Evolutionary conservation across 2,329 filamentous ascomycete species (phyloP).

Genomic region (Aspergillus novofumigatus): DNA sequence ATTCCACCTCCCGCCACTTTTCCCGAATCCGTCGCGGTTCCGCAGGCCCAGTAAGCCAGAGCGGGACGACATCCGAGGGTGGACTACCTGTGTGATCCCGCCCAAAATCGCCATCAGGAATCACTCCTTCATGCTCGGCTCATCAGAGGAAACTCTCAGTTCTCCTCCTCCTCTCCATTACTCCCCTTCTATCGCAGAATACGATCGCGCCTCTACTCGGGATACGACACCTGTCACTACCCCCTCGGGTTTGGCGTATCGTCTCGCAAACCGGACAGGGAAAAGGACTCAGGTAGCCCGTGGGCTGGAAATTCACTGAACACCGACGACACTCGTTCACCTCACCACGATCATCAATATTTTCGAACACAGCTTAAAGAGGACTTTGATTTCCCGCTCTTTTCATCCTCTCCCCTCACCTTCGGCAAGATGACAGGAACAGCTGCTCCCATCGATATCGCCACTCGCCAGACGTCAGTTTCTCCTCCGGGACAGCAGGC

Average conservation of each 20-base stretch:
- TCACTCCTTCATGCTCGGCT: constrained; percentile 50
- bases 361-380: constrained; percentile 30
- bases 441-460: constrained; percentile 58
- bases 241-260: constrained; percentile 45
- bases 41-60: constrained; percentile 22
- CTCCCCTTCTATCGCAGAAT: constrained; percentile 47
- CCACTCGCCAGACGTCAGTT: constrained; percentile 53
- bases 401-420: constrained; percentile 31
- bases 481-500: constrained; percentile 58
- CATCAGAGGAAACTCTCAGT: constrained; percentile 35
- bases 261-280: constrained; percentile 41
- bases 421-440: constrained; percentile 48
- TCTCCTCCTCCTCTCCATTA: constrained; percentile 50
- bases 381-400: constrained; percentile 37
- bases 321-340: constrained; percentile 26
- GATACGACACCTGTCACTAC: constrained; percentile 47
- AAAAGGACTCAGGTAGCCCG: constrained; percentile 39
- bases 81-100: constrained; percentile 27
- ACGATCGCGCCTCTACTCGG: constrained; percentile 48
- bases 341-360: constrained; percentile 27
- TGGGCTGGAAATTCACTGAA: constrained; percentile 42
- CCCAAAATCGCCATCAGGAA: constrained; percentile 30
- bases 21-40: constrained; percentile 28
- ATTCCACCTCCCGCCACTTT: constrained; percentile 24
- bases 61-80: constrained; percentile 37